Conservation (phyloP, 352 stramenopile genomes). For the Phytophthora palmivora region DNA sequence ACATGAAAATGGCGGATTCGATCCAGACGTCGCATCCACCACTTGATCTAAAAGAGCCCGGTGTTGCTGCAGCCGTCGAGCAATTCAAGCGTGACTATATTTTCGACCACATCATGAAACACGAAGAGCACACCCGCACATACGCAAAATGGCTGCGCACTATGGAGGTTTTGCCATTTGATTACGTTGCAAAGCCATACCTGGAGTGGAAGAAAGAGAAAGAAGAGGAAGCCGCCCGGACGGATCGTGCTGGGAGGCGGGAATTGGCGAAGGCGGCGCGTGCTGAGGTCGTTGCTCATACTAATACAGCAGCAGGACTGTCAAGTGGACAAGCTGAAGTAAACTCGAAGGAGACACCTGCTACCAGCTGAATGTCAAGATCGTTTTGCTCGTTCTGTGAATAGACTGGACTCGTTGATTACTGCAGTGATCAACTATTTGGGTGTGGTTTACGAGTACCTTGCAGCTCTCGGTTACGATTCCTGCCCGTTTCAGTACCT, state of each 20-base stretch:
- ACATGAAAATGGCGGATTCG: conserved; percentile 73
- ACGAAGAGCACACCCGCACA: conserved; percentile 76
- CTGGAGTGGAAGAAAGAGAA: conserved; percentile 82
- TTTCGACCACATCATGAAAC: conserved; percentile 85
- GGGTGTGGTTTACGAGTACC: no score
- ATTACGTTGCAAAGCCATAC: conserved; percentile 67
- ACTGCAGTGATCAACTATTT: no score
- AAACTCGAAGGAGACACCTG: neutral
- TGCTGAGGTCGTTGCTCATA: conserved; percentile 12
- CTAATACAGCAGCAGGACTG: neutral
- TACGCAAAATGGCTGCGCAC: conserved; percentile 86
- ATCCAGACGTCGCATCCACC: conserved; percentile 75
- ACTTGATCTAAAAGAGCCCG: conserved; percentile 66
- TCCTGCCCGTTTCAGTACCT: conserved; percentile 6
- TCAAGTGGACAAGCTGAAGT: neutral
- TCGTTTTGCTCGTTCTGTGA: conserved; percentile 4
- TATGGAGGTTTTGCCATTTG: conserved; percentile 74
- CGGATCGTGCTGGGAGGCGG: conserved; percentile 49
- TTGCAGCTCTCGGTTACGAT: no score
- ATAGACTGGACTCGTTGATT: conserved; percentile 7
- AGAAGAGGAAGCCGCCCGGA: conserved; percentile 55
- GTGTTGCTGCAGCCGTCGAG: conserved; percentile 61
- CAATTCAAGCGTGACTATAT: conserved; percentile 84
- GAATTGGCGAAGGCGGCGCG: conserved; percentile 47
- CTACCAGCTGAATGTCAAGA: conserved; percentile 15